Evolutionary conservation across 805 yeast species (phyloP), one percentile per base, ranked within the genome.

Genomic region (Torulaspora indica): DNA sequence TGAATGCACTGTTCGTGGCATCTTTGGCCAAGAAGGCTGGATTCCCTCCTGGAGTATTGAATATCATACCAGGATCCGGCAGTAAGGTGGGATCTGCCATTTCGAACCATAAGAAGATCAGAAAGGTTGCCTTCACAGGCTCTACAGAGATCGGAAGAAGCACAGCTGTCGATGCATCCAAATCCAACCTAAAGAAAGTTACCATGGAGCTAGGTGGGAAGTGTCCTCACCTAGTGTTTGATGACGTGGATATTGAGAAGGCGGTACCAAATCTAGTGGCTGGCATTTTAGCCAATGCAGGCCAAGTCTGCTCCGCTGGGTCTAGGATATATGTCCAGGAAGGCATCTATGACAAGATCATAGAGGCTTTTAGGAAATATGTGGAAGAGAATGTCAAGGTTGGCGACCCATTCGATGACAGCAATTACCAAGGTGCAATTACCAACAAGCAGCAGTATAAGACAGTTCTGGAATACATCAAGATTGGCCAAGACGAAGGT

Each of bases 151-250:
- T 82, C 49, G 93, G 93, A 69, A 81, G 78, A 64, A 71, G 69
- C 58, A 81, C 84, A 52, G 82, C 84, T 80, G 72, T 72, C 50
- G 75, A 75, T 56, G 84, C 87, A 58, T 82, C 87, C 48, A 75
- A 77, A 51, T 71, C 85, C n/a, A 76, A 76, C 68, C 73, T 83
- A 72, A 84, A 84, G 76, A 83, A 83, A 70, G 83, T 82, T 42
- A 82, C 91, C 39, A 72, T 84, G 67, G 93, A 84, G 69, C 74
- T 83, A 58, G 93, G 93, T 67, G 93, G 93, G 67, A 84, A 84
- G 67, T 82, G 89, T 47, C 85, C 90, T 58, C 81, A 82, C 63
- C 75, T 84, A 58, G 81, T 84, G 33, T 83, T 83, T 60, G 72
- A 76, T 54, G 93, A 84, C 63, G 84, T 82, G 49, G 72, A 81